A percentile compares a stretch with the other conserved stretches of the same genome.
phyloP scores from a whole-genome alignment of 352 stramenopile genomes.

The Phytophthora megakarya region DNA sequence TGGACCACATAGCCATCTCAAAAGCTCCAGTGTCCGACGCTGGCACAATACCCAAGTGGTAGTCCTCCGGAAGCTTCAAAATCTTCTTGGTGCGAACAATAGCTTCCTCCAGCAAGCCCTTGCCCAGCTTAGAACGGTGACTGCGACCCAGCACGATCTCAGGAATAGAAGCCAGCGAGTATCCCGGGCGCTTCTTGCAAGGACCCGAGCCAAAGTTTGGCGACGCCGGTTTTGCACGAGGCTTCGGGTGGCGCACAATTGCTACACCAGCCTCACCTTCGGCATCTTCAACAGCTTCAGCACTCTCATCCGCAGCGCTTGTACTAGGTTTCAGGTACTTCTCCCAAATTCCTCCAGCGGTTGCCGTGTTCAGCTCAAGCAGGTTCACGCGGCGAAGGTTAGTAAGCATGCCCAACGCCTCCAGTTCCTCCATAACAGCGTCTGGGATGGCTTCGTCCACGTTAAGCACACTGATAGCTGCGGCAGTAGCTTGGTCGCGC shows the following conservation, averaged over 20 bases:
- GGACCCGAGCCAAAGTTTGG: conserved; percentile 98
- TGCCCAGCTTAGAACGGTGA: conserved; percentile 97
- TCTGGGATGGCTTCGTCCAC: conserved; percentile 90
- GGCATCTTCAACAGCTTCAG: conserved; percentile 12
- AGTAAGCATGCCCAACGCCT: conserved; percentile 68
- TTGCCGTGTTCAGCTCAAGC: conserved; percentile 68
- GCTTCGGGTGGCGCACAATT: conserved; percentile 72
- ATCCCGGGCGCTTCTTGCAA: conserved; percentile 99
- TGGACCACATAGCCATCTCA: conserved; percentile 99
- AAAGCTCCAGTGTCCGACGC: conserved; percentile 98
- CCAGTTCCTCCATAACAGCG: conserved; percentile 83
- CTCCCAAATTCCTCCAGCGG: conserved; percentile 57
- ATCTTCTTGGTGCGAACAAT: conserved; percentile 96
- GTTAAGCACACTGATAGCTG: conserved; percentile 88
- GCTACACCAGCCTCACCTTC: conserved; percentile 40
- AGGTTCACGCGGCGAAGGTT: conserved; percentile 89
- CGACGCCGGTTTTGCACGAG: conserved; percentile 72
- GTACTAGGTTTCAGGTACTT: conserved; percentile 61
- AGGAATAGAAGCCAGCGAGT: conserved; percentile 89
- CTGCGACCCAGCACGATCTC: conserved; percentile 92
- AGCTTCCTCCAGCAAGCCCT: conserved; percentile 94
- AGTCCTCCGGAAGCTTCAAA: conserved; percentile 94
- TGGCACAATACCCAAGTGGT: conserved; percentile 96
- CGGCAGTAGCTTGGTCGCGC: conserved; percentile 60
- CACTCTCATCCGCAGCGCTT: conserved; percentile 31